Percentiles rank a stretch among this genome's conserved stretches.
phyloP scores from a whole-genome alignment of 23 red algal genomes.

The Cyanidioschyzon merolae region DNA sequence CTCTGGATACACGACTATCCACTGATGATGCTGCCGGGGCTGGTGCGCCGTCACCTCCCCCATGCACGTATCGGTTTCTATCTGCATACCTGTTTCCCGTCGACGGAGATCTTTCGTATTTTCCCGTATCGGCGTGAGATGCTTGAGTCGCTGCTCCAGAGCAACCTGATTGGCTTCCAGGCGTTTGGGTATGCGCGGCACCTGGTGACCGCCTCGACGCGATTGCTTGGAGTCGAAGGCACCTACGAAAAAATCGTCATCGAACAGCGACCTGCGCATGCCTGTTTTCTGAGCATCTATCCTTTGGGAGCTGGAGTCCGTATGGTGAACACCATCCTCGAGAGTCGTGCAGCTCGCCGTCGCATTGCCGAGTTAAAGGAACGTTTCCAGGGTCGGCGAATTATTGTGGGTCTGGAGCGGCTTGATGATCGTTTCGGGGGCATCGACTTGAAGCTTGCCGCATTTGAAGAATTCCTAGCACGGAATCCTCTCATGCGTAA shows the following conservation, averaged over 20 bases:
- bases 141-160: constrained; percentile 46
- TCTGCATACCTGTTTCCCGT: constrained; percentile 72
- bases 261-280: constrained; percentile 31
- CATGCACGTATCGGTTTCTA: constrained; percentile 80
- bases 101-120: constrained; percentile 73
- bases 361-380: constrained; percentile 43
- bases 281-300: constrained; percentile 73
- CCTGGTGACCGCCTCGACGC: constrained; percentile 37
- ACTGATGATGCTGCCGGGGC: constrained; percentile 55
- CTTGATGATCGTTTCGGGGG: constrained; percentile 84
- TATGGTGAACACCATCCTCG: constrained; percentile 27
- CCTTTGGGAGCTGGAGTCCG: constrained; percentile 52
- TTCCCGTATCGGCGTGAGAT: constrained; percentile 53
- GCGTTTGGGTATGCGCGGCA: constrained; percentile 54
- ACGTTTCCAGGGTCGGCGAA: constrained; percentile 39
- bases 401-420: constrained; percentile 71
- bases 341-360: constrained; percentile 33
- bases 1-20: constrained; percentile 85
- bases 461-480: constrained; percentile 69
- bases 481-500: constrained; percentile 31
- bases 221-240: constrained; percentile 53
- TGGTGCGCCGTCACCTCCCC: constrained; percentile 53
- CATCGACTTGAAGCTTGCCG: constrained; percentile 58
- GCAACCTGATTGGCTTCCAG: constrained; percentile 68
- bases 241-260: constrained; percentile 49